Percentiles rank a stretch among this genome's conserved stretches.
phyloP scores from a whole-genome alignment of 2,329 filamentous ascomycete genomes.

The Claviceps paspali region DNA sequence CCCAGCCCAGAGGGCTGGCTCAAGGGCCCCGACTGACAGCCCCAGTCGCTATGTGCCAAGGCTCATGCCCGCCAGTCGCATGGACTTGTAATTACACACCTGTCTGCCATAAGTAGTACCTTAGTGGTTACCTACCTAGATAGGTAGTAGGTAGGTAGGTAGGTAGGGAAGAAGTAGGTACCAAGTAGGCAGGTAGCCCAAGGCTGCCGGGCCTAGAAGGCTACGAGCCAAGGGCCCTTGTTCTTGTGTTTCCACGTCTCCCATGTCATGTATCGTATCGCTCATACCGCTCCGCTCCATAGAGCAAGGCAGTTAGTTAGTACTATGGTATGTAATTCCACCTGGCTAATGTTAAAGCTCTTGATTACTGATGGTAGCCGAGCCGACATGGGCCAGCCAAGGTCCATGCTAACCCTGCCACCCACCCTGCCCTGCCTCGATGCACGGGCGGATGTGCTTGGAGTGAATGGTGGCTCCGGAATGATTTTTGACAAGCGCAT shows the following conservation, averaged over 20 bases:
- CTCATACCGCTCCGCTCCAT: constrained; percentile 2
- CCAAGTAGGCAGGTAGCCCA: too few species aligned
- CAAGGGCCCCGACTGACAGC: not conserved
- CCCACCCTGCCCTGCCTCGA: not conserved
- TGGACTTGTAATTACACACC: too few species aligned
- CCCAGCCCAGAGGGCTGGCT: not conserved
- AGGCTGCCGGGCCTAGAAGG: not conserved
- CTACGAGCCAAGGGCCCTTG: constrained; percentile 3
- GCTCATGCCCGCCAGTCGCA: not conserved
- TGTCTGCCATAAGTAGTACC: too few species aligned
- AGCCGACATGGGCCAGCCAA: not conserved
- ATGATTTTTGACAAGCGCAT: not conserved
- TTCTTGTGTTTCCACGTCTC: constrained; percentile 1
- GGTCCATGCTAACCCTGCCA: constrained; percentile 1
- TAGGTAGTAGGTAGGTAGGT: too few species aligned
- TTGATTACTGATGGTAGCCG: not conserved
- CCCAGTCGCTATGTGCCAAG: not conserved
- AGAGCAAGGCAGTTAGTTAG: constrained; percentile 3
- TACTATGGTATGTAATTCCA: too few species aligned
- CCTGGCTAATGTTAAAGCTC: too few species aligned
- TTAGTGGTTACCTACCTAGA: too few species aligned
- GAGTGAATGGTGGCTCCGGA: not conserved
- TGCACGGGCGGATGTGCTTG: not conserved
- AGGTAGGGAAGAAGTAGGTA: too few species aligned
- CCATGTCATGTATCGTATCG: constrained; percentile 1